Evolutionary conservation across 2,329 filamentous ascomycete species (phyloP).

Genomic region (Colletotrichum tamarilloi): DNA sequence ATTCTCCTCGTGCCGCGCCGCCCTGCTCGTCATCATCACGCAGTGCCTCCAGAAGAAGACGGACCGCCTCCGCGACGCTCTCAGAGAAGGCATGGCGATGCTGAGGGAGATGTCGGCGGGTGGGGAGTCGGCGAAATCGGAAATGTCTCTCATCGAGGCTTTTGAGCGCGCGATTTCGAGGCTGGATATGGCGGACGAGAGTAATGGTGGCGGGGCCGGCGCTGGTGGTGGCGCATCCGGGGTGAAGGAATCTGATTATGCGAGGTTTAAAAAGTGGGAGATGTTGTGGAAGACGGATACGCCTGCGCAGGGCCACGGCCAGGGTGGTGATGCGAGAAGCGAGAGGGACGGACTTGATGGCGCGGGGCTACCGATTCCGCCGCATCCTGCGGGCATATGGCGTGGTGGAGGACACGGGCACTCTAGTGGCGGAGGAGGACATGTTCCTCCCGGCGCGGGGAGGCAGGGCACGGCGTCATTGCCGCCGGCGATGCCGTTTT

Average conservation of each 20-base stretch:
- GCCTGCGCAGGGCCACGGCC: conserved; percentile 38
- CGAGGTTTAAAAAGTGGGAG: conserved; percentile 48
- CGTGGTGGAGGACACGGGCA: not conserved
- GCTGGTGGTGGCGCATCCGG: conserved; percentile 33
- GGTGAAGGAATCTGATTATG: conserved; percentile 59
- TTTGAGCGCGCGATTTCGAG: conserved; percentile 60
- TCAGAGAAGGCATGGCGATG: conserved; percentile 61
- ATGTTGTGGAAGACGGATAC: conserved; percentile 57
- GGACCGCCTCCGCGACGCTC: conserved; percentile 54
- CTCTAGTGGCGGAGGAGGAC: not conserved
- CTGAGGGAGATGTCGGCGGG: conserved; percentile 65
- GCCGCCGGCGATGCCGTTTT: conserved; percentile 46
- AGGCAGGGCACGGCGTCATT: conserved; percentile 40
- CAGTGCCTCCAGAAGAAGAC: conserved; percentile 51
- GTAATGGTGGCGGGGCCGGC: not conserved
- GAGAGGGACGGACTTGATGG: conserved; percentile 34
- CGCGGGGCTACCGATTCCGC: conserved; percentile 22
- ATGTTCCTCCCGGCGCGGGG: conserved; percentile 29
- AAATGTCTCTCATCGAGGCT: conserved; percentile 63
- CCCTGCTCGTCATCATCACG: conserved; percentile 59
- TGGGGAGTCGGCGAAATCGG: conserved; percentile 63
- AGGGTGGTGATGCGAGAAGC: conserved; percentile 38
- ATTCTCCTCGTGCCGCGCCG: conserved; percentile 65
- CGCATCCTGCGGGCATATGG: conserved; percentile 22
- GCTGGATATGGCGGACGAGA: conserved; percentile 55